Conservation (phyloP, 1,284 basidiomycete genomes). For the Leccinum olivaceoglutinosum region DNA sequence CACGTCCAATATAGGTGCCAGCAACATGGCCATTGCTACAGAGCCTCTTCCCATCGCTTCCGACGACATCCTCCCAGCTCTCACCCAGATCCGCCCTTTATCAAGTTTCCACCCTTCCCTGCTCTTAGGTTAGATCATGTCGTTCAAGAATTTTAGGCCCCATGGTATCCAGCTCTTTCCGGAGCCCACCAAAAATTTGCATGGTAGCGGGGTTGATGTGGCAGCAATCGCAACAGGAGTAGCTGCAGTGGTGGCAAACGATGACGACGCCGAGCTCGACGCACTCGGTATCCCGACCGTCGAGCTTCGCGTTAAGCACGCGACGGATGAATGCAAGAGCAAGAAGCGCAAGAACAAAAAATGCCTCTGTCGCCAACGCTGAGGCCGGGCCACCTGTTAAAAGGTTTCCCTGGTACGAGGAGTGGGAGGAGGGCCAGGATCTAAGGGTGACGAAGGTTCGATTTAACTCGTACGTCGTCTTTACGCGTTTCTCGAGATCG, state of each 20-base stretch:
- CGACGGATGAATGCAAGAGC: conserved; percentile 43
- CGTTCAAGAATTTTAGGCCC: conserved; percentile 59
- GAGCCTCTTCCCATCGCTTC: conserved; percentile 12
- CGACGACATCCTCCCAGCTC: conserved; percentile 4
- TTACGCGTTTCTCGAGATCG: background rate
- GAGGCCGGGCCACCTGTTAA: conserved; percentile 26
- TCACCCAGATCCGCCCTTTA: conserved; percentile 18
- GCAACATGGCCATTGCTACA: conserved; percentile 15
- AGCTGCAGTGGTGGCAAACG: conserved; percentile 1
- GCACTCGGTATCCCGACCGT: conserved; percentile 63
- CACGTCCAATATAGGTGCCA: conserved; percentile 8
- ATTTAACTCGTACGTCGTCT: conserved; percentile 41
- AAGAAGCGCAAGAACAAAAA: conserved; percentile 38
- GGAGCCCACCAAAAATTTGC: conserved; percentile 12
- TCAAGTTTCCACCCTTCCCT: conserved; percentile 61
- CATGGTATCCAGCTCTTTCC: conserved; percentile 47
- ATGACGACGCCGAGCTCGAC: conserved; percentile 49
- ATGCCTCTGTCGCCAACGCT: conserved; percentile 3
- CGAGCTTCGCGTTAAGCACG: conserved; percentile 47
- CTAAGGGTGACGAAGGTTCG: conserved; percentile 28
- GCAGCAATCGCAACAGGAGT: conserved; percentile 3
- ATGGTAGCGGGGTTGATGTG: conserved; percentile 15
- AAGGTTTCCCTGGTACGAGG: conserved; percentile 53
- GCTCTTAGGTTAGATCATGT: conserved; percentile 33
- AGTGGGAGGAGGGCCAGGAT: conserved; percentile 56